A percentile compares a stretch with the other conserved stretches of the same genome.
Conservation (phyloP, 805 yeast genomes). For the Wickerhamomyces strasburgensis region DNA sequence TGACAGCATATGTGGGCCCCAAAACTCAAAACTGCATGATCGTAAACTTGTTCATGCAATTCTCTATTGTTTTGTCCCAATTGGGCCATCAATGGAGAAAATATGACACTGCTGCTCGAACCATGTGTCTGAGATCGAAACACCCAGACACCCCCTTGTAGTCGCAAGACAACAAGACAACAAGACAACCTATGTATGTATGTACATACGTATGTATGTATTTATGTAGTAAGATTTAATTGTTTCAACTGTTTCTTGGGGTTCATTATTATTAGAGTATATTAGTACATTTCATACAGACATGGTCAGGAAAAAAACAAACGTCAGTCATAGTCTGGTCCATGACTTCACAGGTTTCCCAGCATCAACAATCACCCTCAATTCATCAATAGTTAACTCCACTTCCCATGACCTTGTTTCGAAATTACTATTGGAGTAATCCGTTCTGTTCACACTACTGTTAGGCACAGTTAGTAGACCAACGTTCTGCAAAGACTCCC, state of each 20-base stretch:
- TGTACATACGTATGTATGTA: no score
- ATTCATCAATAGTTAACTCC: slow-evolving; percentile 24
- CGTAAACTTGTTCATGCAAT: not conserved
- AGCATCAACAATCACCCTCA: slow-evolving; percentile 14
- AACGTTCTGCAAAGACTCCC: slow-evolving; percentile 55
- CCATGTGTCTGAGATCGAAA: no score
- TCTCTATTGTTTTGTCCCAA: slow-evolving; percentile 19
- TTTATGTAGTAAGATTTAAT: no score
- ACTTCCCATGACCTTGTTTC: slow-evolving; percentile 26
- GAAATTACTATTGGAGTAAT: slow-evolving; percentile 15
- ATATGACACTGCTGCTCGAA: slow-evolving; percentile 1
- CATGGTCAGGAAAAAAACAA: not conserved
- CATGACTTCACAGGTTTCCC: slow-evolving; percentile 20
- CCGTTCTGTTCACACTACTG: slow-evolving; percentile 3
- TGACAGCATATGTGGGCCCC: no score
- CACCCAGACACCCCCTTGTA: no score
- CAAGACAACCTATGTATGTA: no score
- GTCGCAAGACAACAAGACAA: not conserved
- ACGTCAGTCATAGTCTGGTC: slow-evolving; percentile 19
- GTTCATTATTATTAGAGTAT: no score
- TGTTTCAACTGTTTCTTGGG: no score
- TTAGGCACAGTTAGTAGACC: slow-evolving; percentile 19
- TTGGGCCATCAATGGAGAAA: slow-evolving; percentile 16
- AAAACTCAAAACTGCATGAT: no score
- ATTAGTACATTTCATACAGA: no score